Percentiles rank a stretch among this genome's conserved stretches.
These are phyloP conservation scores for Moesziomyces sp. DNA, from an alignment of 1,284 basidiomycete species.

Conservation along the genomic window DNA sequence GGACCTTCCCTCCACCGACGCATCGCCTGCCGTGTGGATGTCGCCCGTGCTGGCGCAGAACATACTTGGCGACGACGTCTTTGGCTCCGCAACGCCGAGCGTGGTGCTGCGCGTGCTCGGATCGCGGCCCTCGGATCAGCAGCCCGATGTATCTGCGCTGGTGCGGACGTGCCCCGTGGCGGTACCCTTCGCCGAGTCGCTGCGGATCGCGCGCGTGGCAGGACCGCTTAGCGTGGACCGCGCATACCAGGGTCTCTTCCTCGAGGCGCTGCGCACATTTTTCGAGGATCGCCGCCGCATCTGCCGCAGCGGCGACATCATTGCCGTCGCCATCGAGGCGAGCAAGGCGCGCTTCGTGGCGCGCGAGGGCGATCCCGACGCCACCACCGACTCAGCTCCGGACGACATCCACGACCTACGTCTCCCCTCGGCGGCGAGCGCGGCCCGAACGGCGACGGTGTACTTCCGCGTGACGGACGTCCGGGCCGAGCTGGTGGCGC, in stretches of 20 bases:
- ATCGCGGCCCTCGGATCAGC: slow-evolving; percentile 13
- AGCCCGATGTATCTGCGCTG: slow-evolving; percentile 42
- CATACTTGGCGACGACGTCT: slow-evolving; percentile 38
- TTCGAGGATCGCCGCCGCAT: slow-evolving; percentile 76
- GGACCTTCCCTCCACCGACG: slow-evolving; percentile 6
- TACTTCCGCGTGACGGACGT: slow-evolving; percentile 85
- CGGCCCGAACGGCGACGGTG: slow-evolving; percentile 70
- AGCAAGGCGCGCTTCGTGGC: slow-evolving; percentile 66
- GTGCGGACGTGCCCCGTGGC: slow-evolving; percentile 53
- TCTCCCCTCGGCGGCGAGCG: slow-evolving; percentile 19
- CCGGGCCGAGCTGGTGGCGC: slow-evolving; percentile 73
- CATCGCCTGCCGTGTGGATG: slow-evolving; percentile 24
- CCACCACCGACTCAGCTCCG: slow-evolving; percentile 60
- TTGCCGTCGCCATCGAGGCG: slow-evolving; percentile 77
- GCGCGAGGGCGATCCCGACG: slow-evolving; percentile 42
- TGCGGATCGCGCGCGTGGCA: slow-evolving; percentile 85
- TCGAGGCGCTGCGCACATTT: slow-evolving; percentile 77
- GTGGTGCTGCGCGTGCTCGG: slow-evolving; percentile 36
- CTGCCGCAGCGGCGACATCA: slow-evolving; percentile 82
- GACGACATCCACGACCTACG: slow-evolving; percentile 60
- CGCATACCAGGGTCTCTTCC: slow-evolving; percentile 77
- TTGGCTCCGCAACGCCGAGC: slow-evolving; percentile 14
- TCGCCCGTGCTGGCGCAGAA: slow-evolving; percentile 57
- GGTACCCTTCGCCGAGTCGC: slow-evolving; percentile 59
- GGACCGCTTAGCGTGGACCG: slow-evolving; percentile 82